Evolutionary conservation across 768 basidiomycete genomes (phyloP), one percentile per base, ranked within the genome.

Genomic region (Russula sp.): DNA sequence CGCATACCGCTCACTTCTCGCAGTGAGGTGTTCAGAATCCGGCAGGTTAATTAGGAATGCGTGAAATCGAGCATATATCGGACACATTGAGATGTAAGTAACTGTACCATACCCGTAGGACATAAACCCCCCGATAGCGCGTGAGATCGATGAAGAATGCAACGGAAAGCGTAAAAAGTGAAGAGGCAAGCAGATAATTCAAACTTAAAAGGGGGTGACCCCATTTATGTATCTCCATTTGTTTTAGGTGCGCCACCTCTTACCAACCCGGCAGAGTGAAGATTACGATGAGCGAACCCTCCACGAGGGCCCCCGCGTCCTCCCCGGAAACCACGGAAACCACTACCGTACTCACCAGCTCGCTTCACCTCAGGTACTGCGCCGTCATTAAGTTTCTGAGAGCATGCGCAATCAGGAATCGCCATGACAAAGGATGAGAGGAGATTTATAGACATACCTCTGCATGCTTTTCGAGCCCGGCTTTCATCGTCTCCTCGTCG

Each of bases 401-500:
- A 51, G 35, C 39, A 34, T 49, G 39, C 11, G 47, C 18, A 20
- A 62, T 58, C 29, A 57, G 52, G 58, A 39, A 42, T 51, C 18
- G 59, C 67, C 39, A 71, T 8, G 25, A 22, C 39, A 39, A 36
- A 65, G 59, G 59, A 49, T 14, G 8, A 39, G 32, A 58, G 54
- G 29, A 45, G 8, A 6, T 34, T 18, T 39, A n/a, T 34, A 18
- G 25, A 73, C 80, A 60, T 65, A 93, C 92, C 73, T 85, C 84
- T 29, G 79, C 81, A 65, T 90, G 87, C 68, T 85, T 88, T 60
- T 82, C 85, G 22, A 95, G 74, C 0, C 87, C 93, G 20, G 78
- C 81, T 67, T 83, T 89, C 89, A 94, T 90, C 10, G 85, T 78
- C 49, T 88, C 89, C 68, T 95, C 92, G 67, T 91, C 89, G 5